A percentile compares a stretch with the other conserved stretches of the same genome.
Conservation (phyloP, 129 eudicot species). For the Flaveria robusta region DNA sequence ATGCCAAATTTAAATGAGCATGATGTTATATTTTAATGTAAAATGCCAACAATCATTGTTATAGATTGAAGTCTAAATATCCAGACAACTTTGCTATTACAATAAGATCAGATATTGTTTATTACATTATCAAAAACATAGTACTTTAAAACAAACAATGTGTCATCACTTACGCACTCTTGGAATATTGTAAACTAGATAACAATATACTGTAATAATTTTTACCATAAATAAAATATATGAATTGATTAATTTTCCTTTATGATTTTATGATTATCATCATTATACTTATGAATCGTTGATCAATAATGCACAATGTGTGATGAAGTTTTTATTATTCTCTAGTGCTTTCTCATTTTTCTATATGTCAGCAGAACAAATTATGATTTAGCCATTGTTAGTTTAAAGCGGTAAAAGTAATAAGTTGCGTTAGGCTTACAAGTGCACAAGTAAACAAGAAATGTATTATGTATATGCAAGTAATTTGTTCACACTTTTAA, state of each 20-base stretch:
- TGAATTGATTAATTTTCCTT: too few relatives aligned
- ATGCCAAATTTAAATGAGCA: slow-evolving; percentile 21
- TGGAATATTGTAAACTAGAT: background rate
- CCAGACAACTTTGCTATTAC: background rate
- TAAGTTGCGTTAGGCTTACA: too few relatives aligned
- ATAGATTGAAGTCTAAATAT: slow-evolving; percentile 1
- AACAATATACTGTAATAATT: too few relatives aligned
- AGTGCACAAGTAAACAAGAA: background rate
- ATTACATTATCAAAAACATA: background rate
- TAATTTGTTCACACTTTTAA: background rate
- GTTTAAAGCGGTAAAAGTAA: too few relatives aligned
- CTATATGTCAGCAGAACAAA: background rate
- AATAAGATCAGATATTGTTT: background rate
- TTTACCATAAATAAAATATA: too few relatives aligned
- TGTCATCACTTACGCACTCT: slow-evolving; percentile 6
- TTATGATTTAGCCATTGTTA: too few relatives aligned
- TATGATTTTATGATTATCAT: too few relatives aligned
- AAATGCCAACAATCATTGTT: background rate
- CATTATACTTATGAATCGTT: too few relatives aligned
- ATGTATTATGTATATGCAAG: background rate
- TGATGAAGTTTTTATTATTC: too few relatives aligned
- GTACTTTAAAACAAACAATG: slow-evolving; percentile 7
- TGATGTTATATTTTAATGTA: slow-evolving; percentile 3
- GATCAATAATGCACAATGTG: too few relatives aligned
- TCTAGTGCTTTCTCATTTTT: background rate